Conservation (phyloP, 2,329 filamentous ascomycete species). For the Hypoxylon sp. region DNA sequence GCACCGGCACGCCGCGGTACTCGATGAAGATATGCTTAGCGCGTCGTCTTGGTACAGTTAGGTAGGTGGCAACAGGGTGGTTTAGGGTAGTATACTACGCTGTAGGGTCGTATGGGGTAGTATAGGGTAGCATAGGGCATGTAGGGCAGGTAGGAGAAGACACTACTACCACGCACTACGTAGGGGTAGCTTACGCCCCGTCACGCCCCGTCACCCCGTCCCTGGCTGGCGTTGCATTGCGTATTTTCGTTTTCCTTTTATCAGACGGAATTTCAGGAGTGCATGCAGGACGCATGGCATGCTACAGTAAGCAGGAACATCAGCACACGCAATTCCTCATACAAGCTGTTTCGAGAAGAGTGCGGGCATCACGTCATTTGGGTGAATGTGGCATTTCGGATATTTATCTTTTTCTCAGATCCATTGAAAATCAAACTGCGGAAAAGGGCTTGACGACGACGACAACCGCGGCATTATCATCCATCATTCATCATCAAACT, state of each 20-base stretch:
- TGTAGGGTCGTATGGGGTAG: background rate
- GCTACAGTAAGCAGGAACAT: slow-evolving; percentile 47
- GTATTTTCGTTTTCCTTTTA: slow-evolving; percentile 22
- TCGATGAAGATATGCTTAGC: slow-evolving; percentile 29
- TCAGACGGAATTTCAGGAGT: slow-evolving; percentile 45
- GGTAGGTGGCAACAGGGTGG: slow-evolving; percentile 9
- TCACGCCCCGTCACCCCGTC: slow-evolving; percentile 30
- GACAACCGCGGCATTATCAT: slow-evolving; percentile 11
- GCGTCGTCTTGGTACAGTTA: slow-evolving; percentile 4
- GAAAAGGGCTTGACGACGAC: slow-evolving; percentile 14
- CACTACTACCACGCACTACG: background rate
- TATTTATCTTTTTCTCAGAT: slow-evolving; percentile 35
- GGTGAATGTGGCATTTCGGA: slow-evolving; percentile 13
- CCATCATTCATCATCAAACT: background rate
- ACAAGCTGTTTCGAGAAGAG: slow-evolving; percentile 29
- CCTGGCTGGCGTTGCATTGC: slow-evolving; percentile 43
- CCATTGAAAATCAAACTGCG: slow-evolving; percentile 22
- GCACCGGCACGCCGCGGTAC: slow-evolving; percentile 17
- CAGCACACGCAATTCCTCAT: slow-evolving; percentile 22
- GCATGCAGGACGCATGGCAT: slow-evolving; percentile 38
- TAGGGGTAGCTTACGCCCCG: slow-evolving; percentile 13
- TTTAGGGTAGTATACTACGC: slow-evolving; percentile 4
- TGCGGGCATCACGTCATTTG: slow-evolving; percentile 33
- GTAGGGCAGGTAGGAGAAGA: background rate
- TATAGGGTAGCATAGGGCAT: slow-evolving; percentile 23